Evolutionary conservation across 2,329 filamentous ascomycete species (phyloP).

Genomic region (Penicillium brevicompactum): DNA sequence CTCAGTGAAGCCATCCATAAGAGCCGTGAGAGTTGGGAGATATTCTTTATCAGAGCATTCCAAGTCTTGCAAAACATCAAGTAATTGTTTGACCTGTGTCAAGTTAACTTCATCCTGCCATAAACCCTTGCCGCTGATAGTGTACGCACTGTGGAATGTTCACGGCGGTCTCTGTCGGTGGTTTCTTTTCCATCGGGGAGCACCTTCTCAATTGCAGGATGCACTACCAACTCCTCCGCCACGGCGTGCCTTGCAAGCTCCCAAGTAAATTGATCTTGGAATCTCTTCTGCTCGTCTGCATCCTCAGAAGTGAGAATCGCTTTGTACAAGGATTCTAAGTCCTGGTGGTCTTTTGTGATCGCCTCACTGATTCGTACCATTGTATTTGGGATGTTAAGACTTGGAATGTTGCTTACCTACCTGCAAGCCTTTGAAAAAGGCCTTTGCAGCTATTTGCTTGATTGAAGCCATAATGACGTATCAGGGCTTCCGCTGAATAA

Average conservation of each 20-base stretch:
- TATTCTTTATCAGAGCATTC: slow-evolving; percentile 45
- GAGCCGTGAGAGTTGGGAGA: slow-evolving; percentile 43
- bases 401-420: too few relatives aligned
- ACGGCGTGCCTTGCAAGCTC: slow-evolving; percentile 55
- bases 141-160: slow-evolving; percentile 47
- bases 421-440: too few relatives aligned
- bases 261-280: slow-evolving; percentile 57
- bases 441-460: background rate
- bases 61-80: slow-evolving; percentile 55
- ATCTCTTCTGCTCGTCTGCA: slow-evolving; percentile 47
- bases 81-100: slow-evolving; percentile 53
- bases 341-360: slow-evolving; percentile 47
- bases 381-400: background rate
- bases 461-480: slow-evolving; percentile 6
- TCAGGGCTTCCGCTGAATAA: background rate
- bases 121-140: background rate
- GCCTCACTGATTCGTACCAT: slow-evolving; percentile 37
- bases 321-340: slow-evolving; percentile 47
- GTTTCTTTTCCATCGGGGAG: slow-evolving; percentile 51
- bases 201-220: slow-evolving; percentile 56
- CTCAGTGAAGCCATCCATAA: slow-evolving; percentile 48
- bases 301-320: slow-evolving; percentile 46
- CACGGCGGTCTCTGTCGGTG: slow-evolving; percentile 51
- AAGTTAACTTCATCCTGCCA: background rate
- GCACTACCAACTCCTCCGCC: slow-evolving; percentile 57